A percentile compares a stretch with the other conserved stretches of the same genome.
Evolutionary conservation across 2,329 filamentous ascomycete species (phyloP).

Genomic region (Fusarium verticillioides): DNA sequence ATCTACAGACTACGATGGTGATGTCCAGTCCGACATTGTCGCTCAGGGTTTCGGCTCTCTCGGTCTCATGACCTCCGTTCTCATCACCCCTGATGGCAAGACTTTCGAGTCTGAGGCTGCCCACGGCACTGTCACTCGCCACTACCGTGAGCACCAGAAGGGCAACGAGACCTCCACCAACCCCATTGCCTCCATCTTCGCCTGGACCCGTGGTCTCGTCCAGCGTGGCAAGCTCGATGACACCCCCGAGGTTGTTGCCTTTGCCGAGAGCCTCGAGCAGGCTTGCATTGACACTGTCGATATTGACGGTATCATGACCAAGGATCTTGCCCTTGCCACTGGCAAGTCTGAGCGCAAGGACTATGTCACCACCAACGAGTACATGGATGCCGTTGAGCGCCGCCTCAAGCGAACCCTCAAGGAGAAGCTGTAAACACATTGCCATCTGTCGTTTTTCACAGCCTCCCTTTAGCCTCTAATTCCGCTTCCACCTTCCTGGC

Average conservation of each 20-base stretch:
- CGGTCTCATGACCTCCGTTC: slow-evolving; percentile 97
- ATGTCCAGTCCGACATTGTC: slow-evolving; percentile 98
- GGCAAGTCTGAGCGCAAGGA: slow-evolving; percentile 85
- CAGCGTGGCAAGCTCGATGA: slow-evolving; percentile 94
- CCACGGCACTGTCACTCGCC: slow-evolving; percentile 97
- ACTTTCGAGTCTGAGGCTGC: slow-evolving; percentile 98
- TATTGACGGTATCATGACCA: slow-evolving; percentile 96
- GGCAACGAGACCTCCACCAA: slow-evolving; percentile 97
- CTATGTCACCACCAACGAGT: slow-evolving; percentile 93
- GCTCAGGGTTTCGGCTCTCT: slow-evolving; percentile 98
- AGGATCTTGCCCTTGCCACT: slow-evolving; percentile 95
- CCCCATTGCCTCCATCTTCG: slow-evolving; percentile 98
- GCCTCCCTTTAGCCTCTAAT: slow-evolving; percentile 8
- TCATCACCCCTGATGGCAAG: slow-evolving; percentile 96
- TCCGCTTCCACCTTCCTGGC: slow-evolving; percentile 20
- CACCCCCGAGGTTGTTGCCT: slow-evolving; percentile 91
- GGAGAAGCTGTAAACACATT: slow-evolving; percentile 72
- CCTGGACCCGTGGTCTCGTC: slow-evolving; percentile 93
- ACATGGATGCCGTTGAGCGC: slow-evolving; percentile 91
- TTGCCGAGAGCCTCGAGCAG: slow-evolving; percentile 90
- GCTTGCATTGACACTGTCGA: slow-evolving; percentile 96
- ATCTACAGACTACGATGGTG: slow-evolving; percentile 89
- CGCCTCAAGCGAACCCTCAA: slow-evolving; percentile 83
- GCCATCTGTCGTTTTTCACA: slow-evolving; percentile 6
- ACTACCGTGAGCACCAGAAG: slow-evolving; percentile 99